Evolutionary conservation across 306 rosid genomes (phyloP), one percentile per base, ranked within the genome.

Genomic region (Rubus parviflorus): DNA sequence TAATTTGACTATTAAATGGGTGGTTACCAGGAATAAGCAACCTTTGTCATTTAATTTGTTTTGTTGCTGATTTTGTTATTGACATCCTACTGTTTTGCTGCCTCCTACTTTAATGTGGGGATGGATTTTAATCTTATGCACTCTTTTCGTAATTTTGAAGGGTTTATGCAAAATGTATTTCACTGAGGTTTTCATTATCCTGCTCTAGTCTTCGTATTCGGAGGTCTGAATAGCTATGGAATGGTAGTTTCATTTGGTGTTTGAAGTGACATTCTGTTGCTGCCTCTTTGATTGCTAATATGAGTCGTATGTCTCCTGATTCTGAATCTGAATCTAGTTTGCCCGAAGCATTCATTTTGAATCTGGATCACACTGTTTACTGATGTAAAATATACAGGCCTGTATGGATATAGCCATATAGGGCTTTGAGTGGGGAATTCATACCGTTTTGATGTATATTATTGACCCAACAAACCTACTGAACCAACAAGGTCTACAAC

Each of bases 1-100:
- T 45, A 60, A 60, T 74, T 60, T 74, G 58, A 60, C 70, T 35
- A 74, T 74, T 25, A 20, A 45, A 60, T 25, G 77, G 22, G 68
- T 8, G 37, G 56, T 73, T 13, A 42, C 48, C 68, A 46, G 57
- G 16, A 74, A 74, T 17, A 60, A 60, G 22, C 70, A 74, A 25
- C n/a, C 22, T 57, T 42, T 45, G 58, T 46, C 46, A 25, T 43
- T 45, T 45, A 41, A 51, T 57, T 46, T 22, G 9, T 25, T 42
- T n/a, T 23, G n/a, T 30, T 60, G 8, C 77, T 74, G 70, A 62
- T 74, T 60, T 60, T 60, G 13, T 45, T 74, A 10, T 74, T 10
- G 1, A 35, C 19, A 15, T 57, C 1, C 6, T n/a, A 54, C 5
- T 60, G 25, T 19, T 30, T 62, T 73, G 43, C 5, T 41, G 41